Percentiles rank a stretch among this genome's conserved stretches.
These are phyloP conservation scores for Petunia secreta DNA, from an alignment of 257 asterid species.

Conservation along the genomic window DNA sequence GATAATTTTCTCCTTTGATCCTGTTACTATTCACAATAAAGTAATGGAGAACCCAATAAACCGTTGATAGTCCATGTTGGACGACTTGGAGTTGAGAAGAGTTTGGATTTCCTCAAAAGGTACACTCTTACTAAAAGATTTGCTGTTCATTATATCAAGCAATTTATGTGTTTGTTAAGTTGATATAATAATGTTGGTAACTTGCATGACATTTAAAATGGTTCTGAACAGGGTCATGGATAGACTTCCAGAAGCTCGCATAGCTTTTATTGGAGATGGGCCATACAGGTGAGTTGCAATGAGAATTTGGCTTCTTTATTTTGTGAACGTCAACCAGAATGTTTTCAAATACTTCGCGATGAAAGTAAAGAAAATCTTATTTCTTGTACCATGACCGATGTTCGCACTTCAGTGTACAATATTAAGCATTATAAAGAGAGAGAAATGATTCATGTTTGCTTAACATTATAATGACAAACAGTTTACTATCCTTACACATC, in stretches of 20 bases:
- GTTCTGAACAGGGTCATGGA: conserved; percentile 85
- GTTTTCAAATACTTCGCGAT: not conserved
- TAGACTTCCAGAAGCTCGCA: conserved; percentile 78
- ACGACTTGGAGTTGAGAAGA: conserved; percentile 91
- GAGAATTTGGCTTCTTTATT: conserved; percentile 22
- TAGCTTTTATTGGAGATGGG: conserved; percentile 92
- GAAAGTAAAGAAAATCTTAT: not conserved
- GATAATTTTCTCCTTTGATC: conserved; percentile 13
- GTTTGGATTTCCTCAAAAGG: conserved; percentile 91
- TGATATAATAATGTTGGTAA: not conserved
- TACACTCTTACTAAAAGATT: conserved; percentile 40
- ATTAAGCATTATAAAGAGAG: too few relatives aligned
- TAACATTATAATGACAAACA: not conserved
- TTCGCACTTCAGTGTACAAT: not conserved
- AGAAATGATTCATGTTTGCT: not conserved
- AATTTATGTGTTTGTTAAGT: conserved; percentile 12
- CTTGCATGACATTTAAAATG: conserved; percentile 19
- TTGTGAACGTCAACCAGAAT: not conserved
- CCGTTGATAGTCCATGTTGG: conserved; percentile 96
- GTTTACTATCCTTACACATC: not conserved
- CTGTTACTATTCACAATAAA: conserved; percentile 32
- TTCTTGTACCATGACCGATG: not conserved
- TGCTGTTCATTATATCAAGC: not conserved
- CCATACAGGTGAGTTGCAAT: conserved; percentile 76
- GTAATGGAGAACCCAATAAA: conserved; percentile 85